Percentiles rank a stretch among this genome's conserved stretches.
phyloP scores from a whole-genome alignment of 768 basidiomycete genomes.

The Mycena kentingensis region DNA sequence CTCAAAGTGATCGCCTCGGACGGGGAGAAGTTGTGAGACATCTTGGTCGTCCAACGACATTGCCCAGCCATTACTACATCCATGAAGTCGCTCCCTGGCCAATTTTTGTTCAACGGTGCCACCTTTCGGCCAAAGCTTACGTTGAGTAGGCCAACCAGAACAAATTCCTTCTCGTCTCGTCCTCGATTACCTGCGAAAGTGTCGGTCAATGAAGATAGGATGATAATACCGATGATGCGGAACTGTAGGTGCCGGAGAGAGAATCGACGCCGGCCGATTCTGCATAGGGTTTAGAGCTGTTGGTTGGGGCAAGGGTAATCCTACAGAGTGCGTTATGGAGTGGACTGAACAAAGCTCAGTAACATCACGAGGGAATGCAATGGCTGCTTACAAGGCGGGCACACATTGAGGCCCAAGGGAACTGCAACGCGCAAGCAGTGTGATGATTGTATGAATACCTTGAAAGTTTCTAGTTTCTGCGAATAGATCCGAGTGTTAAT shows the following conservation, averaged over 20 bases:
- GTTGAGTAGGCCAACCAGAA: slow-evolving; percentile 74
- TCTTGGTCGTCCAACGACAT: slow-evolving; percentile 72
- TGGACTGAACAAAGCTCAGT: slow-evolving; percentile 37
- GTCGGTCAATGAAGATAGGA: neutral
- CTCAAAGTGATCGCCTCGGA: slow-evolving; percentile 62
- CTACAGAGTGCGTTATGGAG: slow-evolving; percentile 58
- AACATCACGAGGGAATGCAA: neutral
- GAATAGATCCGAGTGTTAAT: slow-evolving; percentile 23
- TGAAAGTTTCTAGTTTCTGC: slow-evolving; percentile 11
- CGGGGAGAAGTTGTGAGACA: slow-evolving; percentile 68
- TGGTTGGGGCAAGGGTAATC: slow-evolving; percentile 61
- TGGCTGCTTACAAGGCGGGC: slow-evolving; percentile 46
- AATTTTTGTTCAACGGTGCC: slow-evolving; percentile 19
- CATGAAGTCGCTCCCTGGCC: slow-evolving; percentile 57
- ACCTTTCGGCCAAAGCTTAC: neutral
- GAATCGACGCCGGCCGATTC: slow-evolving; percentile 55
- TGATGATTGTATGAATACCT: slow-evolving; percentile 65
- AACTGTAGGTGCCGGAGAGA: slow-evolving; percentile 62
- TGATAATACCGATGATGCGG: slow-evolving; percentile 35
- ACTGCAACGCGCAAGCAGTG: slow-evolving; percentile 59
- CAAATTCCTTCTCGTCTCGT: slow-evolving; percentile 69
- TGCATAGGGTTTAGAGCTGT: slow-evolving; percentile 37
- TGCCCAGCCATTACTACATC: slow-evolving; percentile 72
- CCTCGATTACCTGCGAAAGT: slow-evolving; percentile 45
- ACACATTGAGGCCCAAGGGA: slow-evolving; percentile 71